Base-by-base conservation (phyloP, 1,284 basidiomycete genomes). In the Cryptococcus neoformans region DNA sequence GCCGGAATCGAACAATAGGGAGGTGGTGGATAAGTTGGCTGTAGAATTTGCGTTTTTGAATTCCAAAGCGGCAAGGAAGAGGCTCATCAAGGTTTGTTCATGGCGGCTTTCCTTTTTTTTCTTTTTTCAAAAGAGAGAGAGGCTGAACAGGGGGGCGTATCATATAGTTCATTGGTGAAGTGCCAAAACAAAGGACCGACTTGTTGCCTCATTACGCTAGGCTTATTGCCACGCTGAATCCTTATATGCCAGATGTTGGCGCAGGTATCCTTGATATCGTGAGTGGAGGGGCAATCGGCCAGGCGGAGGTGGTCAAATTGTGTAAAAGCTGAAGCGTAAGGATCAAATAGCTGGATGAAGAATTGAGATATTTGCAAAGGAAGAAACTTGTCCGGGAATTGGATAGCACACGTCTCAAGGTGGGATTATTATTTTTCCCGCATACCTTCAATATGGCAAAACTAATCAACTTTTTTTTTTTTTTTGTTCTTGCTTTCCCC, bases 11-110 rank as follows among this genome's bases (percentile, higher is more conserved):
- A 94, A 90, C 6, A 98, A 95, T 70, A 84, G 90, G n/a, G 84
- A 86, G 4, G 79, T 93, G 67, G 90, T 99, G 56, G 96, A 99
- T 73, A 90, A 94, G 74, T 88, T 89, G 16, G 93, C 94, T 0
- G 85, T 97, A 40, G 95, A 99, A 63, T 98, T 99, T 75, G 92
- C 92, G 0, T 92, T 94, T 70, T 80, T 98, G 57, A 98, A 98
- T 72, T 94, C 91, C 45, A 98, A 98, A 75, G 92, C 92, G 10
- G 90, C 93, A 2, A 82, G 96, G 60, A 94, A 93, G 70, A 82
- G 94, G 51, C 82, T 98, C 34, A 82, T 92, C 65, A 93, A 87
- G 82, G 91, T 90, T 63, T 35, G 80, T 67, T 6, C 28, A 28
- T 3, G 28, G 28, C 4, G 28, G 3, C 4, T 28, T 4, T 28